These are phyloP conservation scores for Pseudogymnoascus sp. DNA, from an alignment of 2,329 filamentous ascomycete genomes.

Conservation along the genomic window DNA sequence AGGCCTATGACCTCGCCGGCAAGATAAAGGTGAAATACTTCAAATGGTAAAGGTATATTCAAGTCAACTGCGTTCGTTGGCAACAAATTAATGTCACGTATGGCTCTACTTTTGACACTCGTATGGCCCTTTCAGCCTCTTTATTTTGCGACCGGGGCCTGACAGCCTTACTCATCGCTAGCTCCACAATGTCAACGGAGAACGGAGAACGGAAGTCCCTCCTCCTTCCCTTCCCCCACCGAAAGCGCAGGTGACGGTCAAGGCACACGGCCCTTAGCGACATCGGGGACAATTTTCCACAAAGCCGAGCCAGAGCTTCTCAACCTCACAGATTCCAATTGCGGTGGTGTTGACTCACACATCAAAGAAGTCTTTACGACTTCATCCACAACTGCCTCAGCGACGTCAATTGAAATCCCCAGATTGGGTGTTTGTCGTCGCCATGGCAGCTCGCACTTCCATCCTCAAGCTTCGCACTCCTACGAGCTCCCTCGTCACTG, in stretches of 20 bases:
- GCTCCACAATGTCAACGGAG: neutral
- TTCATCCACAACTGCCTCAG: neutral
- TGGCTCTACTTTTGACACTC: neutral
- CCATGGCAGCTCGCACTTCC: conserved; percentile 28
- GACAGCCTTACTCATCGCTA: conserved; percentile 4
- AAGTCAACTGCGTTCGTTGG: neutral
- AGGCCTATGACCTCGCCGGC: neutral
- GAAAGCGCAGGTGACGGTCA: neutral
- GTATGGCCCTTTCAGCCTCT: neutral
- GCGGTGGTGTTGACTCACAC: conserved; percentile 3
- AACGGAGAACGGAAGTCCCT: neutral
- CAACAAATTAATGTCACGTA: conserved; percentile 3
- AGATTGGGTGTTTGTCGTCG: conserved; percentile 8
- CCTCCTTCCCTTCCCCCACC: conserved; percentile 2
- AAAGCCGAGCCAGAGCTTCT: conserved; percentile 3
- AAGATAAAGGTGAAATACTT: neutral
- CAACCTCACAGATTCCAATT: conserved; percentile 4
- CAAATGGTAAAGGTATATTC: neutral
- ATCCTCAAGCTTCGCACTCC: conserved; percentile 22
- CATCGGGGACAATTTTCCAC: conserved; percentile 5
- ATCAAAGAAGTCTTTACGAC: conserved; percentile 6
- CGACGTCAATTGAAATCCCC: conserved; percentile 9
- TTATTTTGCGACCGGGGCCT: conserved; percentile 6
- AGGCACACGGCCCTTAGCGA: conserved; percentile 7
- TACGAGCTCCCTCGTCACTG: conserved; percentile 18